phyloP scores from a whole-genome alignment of 352 stramenopile species.

The Peronospora belbahrii region DNA sequence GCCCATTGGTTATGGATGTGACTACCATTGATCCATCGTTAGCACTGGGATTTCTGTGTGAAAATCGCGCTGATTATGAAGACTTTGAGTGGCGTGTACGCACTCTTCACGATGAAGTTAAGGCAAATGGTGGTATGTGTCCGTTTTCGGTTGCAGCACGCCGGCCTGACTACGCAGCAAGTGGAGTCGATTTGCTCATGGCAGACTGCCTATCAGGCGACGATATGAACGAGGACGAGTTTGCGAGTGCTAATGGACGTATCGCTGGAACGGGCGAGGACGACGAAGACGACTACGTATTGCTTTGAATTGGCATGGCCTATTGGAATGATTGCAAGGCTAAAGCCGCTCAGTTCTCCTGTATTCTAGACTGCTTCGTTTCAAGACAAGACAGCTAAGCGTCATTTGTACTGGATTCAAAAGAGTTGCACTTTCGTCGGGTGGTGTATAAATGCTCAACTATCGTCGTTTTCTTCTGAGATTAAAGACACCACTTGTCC shows the following conservation, averaged over 20 bases:
- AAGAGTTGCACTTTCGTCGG: constrained; percentile 7
- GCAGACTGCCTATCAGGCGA: constrained; percentile 56
- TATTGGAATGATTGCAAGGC: constrained; percentile 7
- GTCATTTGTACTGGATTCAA: constrained; percentile 4
- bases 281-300: constrained; percentile 69
- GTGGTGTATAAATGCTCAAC: constrained; percentile 8
- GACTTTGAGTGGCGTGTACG: constrained; percentile 55
- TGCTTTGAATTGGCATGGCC: constrained; percentile 34
- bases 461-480: neutral
- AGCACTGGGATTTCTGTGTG: constrained; percentile 90
- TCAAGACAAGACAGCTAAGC: constrained; percentile 15
- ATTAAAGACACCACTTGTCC: neutral
- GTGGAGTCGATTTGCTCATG: constrained; percentile 36
- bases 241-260: constrained; percentile 6
- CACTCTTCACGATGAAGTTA: constrained; percentile 34
- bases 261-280: constrained; percentile 18
- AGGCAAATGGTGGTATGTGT: constrained; percentile 36
- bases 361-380: constrained; percentile 27
- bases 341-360: constrained; percentile 10
- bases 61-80: constrained; percentile 57
- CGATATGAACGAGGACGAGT: constrained; percentile 46
- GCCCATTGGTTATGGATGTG: constrained; percentile 72
- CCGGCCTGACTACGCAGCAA: constrained; percentile 52
- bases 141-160: constrained; percentile 56
- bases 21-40: constrained; percentile 90